Evolutionary conservation across 768 basidiomycete genomes (phyloP), one percentile per base, ranked within the genome.

Genomic region (Tulasnella sp.): DNA sequence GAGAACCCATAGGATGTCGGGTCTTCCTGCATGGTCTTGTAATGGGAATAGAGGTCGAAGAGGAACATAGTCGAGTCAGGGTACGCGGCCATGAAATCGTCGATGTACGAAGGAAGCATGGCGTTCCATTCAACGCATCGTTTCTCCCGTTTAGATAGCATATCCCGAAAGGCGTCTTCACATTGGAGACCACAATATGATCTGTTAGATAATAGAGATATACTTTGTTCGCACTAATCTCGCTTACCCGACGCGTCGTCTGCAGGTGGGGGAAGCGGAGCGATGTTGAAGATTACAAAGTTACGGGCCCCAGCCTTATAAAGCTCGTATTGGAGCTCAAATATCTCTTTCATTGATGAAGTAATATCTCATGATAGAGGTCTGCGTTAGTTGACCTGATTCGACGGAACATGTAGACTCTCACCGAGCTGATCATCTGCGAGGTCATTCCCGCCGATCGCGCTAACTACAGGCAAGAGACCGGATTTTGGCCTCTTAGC

Each of bases 371-470:
- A 14, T 35, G 1, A 22, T 29, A 34, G 26, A 64, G n/a, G n/a
- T n/a, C n/a, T 42, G 42, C 39, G 41, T 16, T 14, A 7, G 5
- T 2, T 14, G 19, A 0, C 12, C 40, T 12, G 29, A 26, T 8
- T 26, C 26, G 34, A 7, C 7, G 59, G n/a, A n/a, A n/a, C n/a
- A 19, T 11, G 37, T 16, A 22, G 32, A 26, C 7, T 14, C 47
- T 17, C 16, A 59, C 59, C 40, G 9, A 34, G 37, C 22, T 52
- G 17, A 6, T 26, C 44, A 59, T 62, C 34, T 19, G 67, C 75
- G 1, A 75, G 84, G 78, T 89, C 88, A 72, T 89, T 89, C 70
- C 88, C 88, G 3, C 88, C 88, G 67, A 88, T 80, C 85, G 86
- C 88, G 3, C 85, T 87, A 5, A 87, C 87, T 88, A 71, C n/a